Evolutionary conservation across 1,284 basidiomycete genomes (phyloP).

Genomic region (Microbotryum silenes-acaulis): DNA sequence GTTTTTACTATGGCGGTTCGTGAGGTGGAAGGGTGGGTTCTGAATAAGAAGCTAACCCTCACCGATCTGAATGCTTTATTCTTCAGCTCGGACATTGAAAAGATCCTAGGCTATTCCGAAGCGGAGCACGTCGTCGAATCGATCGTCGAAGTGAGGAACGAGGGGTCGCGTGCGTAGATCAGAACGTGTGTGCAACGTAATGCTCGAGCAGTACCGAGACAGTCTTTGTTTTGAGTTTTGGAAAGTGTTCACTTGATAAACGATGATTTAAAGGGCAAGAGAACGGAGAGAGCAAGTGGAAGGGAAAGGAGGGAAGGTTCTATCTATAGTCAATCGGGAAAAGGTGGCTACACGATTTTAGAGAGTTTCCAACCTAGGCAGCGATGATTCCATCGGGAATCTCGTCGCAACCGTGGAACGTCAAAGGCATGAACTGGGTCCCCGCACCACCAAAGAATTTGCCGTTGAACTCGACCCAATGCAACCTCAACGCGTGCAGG

Average conservation of each 20-base stretch:
- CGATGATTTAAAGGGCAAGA: too few relatives aligned
- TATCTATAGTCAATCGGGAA: too few relatives aligned
- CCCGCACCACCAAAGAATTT: slow-evolving; percentile 40
- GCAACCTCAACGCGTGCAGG: slow-evolving; percentile 88
- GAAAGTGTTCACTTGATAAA: too few relatives aligned
- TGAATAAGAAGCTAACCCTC: neutral
- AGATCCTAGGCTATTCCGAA: slow-evolving; percentile 83
- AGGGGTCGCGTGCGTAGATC: too few relatives aligned
- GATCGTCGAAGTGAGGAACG: slow-evolving; percentile 48
- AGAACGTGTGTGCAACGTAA: too few relatives aligned
- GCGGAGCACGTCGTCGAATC: slow-evolving; percentile 95
- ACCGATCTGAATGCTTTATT: neutral
- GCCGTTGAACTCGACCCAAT: slow-evolving; percentile 58
- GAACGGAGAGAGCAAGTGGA: too few relatives aligned
- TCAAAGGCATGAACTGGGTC: slow-evolving; percentile 32
- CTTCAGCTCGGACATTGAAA: slow-evolving; percentile 66
- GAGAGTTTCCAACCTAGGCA: too few relatives aligned
- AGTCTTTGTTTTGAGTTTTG: too few relatives aligned
- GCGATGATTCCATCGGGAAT: slow-evolving; percentile 22
- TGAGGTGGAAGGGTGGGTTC: too few relatives aligned
- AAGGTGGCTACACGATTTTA: too few relatives aligned
- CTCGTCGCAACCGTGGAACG: slow-evolving; percentile 29
- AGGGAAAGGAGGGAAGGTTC: too few relatives aligned
- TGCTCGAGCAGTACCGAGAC: too few relatives aligned
- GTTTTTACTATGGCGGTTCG: slow-evolving; percentile 30